Conservation (phyloP, 2,329 filamentous ascomycete species). For the Didymella pomorum region DNA sequence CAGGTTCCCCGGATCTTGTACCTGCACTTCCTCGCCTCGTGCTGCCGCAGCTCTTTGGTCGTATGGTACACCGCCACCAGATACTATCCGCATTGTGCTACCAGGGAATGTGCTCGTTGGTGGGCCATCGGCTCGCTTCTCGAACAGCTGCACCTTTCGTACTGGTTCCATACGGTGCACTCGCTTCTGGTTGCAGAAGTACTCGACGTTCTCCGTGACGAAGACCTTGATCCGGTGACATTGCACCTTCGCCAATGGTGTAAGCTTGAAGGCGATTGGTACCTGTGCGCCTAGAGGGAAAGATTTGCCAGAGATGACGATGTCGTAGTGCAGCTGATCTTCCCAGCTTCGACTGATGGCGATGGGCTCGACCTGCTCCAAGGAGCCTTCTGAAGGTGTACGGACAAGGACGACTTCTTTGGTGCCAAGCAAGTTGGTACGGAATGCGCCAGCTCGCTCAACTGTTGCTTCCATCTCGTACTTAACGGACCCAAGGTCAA, state of each 20-base stretch:
- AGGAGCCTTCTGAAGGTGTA: conserved; percentile 83
- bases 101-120: conserved; percentile 76
- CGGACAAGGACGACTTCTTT: conserved; percentile 87
- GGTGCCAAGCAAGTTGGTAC: conserved; percentile 81
- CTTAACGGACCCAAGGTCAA: conserved; percentile 84
- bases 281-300: conserved; percentile 89
- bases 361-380: conserved; percentile 92
- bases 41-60: conserved; percentile 65
- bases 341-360: conserved; percentile 95
- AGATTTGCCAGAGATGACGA: conserved; percentile 94
- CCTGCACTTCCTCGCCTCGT: conserved; percentile 62
- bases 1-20: conserved; percentile 70
- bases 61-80: conserved; percentile 81
- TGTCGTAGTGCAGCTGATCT: conserved; percentile 93
- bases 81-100: conserved; percentile 77
- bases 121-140: conserved; percentile 83
- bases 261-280: conserved; percentile 92
- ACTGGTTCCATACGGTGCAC: conserved; percentile 86
- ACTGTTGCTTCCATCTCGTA: conserved; percentile 88
- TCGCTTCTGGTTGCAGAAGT: conserved; percentile 85
- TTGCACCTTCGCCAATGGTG: conserved; percentile 89
- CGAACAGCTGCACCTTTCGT: conserved; percentile 84
- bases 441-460: conserved; percentile 87
- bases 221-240: conserved; percentile 92
- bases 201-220: conserved; percentile 88